phyloP scores from a whole-genome alignment of 805 yeast species.

The Lipomyces spencermartinsiae region DNA sequence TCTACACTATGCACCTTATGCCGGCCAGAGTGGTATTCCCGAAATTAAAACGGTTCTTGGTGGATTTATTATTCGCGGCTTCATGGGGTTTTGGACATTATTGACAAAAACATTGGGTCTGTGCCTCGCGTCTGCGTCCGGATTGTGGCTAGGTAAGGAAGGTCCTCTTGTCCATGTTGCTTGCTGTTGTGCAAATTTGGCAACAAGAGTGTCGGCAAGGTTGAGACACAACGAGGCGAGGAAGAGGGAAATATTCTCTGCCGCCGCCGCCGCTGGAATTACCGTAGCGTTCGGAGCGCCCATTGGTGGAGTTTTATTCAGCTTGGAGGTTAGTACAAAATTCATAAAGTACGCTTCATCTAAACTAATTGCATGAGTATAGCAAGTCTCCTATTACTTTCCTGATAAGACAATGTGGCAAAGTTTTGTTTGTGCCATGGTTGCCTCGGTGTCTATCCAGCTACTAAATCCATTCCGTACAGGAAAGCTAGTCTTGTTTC shows the following conservation, averaged over 20 bases:
- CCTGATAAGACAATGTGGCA: slow-evolving; percentile 78
- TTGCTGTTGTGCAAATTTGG: slow-evolving; percentile 58
- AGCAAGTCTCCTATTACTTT: slow-evolving; percentile 68
- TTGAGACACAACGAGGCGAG: slow-evolving; percentile 52
- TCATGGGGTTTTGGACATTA: slow-evolving; percentile 61
- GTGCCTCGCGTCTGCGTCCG: slow-evolving; percentile 71
- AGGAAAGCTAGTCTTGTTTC: slow-evolving; percentile 62
- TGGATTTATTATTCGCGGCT: slow-evolving; percentile 63
- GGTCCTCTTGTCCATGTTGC: slow-evolving; percentile 87
- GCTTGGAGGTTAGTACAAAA: slow-evolving; percentile 42
- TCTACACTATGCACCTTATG: slow-evolving; percentile 47
- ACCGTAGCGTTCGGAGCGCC: slow-evolving; percentile 88
- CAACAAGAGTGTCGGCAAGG: slow-evolving; percentile 47
- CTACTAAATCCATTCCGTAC: slow-evolving; percentile 57
- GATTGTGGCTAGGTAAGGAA: slow-evolving; percentile 84
- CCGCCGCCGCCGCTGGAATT: slow-evolving; percentile 84
- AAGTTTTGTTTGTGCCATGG: slow-evolving; percentile 78
- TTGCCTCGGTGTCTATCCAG: slow-evolving; percentile 68
- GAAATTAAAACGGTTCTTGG: slow-evolving; percentile 72
- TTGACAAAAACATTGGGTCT: slow-evolving; percentile 63
- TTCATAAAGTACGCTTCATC: neutral
- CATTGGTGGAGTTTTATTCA: slow-evolving; percentile 84
- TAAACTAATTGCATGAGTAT: slow-evolving; percentile 47
- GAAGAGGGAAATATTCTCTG: slow-evolving; percentile 69
- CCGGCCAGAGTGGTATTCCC: slow-evolving; percentile 69